Evolutionary conservation across 306 rosid species (phyloP).

Genomic region (Castanea crenata): DNA sequence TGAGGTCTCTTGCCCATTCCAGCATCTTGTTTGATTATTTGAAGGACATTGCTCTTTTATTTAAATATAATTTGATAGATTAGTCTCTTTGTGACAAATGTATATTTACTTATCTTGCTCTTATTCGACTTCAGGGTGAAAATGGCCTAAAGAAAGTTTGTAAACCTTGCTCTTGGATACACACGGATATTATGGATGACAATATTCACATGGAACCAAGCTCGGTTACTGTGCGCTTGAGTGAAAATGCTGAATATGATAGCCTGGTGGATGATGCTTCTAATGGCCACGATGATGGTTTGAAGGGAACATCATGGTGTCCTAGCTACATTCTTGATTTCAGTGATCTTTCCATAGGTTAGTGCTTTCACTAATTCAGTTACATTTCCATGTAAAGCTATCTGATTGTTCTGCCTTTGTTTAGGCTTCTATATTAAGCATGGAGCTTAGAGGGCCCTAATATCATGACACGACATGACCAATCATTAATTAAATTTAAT

Average conservation of each 20-base stretch:
- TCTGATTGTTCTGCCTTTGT: slow-evolving; percentile 9
- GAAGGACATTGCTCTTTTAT: neutral
- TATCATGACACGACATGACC: neutral
- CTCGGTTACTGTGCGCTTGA: slow-evolving; percentile 28
- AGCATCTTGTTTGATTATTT: neutral
- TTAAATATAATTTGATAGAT: neutral
- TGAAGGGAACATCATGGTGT: slow-evolving; percentile 57
- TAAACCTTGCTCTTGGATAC: slow-evolving; percentile 80
- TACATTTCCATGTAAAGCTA: slow-evolving; percentile 10
- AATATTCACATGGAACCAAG: slow-evolving; percentile 79
- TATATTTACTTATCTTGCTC: slow-evolving; percentile 7
- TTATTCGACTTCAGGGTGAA: slow-evolving; percentile 51
- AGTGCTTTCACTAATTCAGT: slow-evolving; percentile 21
- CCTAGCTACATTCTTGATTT: slow-evolving; percentile 93
- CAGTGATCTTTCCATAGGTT: slow-evolving; percentile 87
- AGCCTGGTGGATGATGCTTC: slow-evolving; percentile 28
- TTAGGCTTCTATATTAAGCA: neutral
- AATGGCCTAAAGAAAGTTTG: slow-evolving; percentile 40
- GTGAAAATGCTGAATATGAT: slow-evolving; percentile 36
- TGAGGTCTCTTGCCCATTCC: slow-evolving; percentile 54
- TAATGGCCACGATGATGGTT: slow-evolving; percentile 32
- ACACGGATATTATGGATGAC: slow-evolving; percentile 92
- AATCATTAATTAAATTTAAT: neutral
- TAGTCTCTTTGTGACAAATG: neutral
- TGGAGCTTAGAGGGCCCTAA: neutral